These are phyloP conservation scores for Asclepias syriaca DNA, from an alignment of 257 asterid genomes.

Conservation along the genomic window DNA sequence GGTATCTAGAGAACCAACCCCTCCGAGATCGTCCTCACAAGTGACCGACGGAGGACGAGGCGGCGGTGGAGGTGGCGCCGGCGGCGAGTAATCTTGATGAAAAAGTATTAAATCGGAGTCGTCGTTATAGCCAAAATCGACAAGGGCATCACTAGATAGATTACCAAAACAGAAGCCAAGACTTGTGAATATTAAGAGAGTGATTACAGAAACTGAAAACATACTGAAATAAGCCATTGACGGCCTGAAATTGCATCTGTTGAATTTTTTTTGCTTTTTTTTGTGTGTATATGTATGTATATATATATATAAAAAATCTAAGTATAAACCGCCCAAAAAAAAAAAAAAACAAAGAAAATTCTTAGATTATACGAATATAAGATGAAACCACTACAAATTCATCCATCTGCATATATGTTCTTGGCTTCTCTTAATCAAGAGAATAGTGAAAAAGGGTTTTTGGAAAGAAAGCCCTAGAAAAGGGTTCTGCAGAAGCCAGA, in stretches of 20 bases:
- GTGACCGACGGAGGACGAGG: constrained; percentile 92
- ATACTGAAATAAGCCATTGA: constrained; percentile 8
- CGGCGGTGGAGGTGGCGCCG: constrained; percentile 99
- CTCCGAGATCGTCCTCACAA: constrained; percentile 87
- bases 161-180: background rate
- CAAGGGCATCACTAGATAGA: constrained; percentile 1
- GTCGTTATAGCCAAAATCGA: constrained; percentile 26
- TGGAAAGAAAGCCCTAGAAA: constrained; percentile 7
- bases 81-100: constrained; percentile 96
- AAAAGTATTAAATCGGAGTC: constrained; percentile 51
- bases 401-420: background rate
- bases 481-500: background rate
- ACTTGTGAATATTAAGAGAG: constrained; percentile 1
- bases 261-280: no score
- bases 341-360: background rate
- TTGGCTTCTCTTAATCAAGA: background rate
- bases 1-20: constrained; percentile 84
- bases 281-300: background rate
- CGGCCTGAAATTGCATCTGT: constrained; percentile 11
- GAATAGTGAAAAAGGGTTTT: background rate
- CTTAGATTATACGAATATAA: background rate
- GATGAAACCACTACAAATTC: background rate
- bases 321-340: background rate
- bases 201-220: background rate
- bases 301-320: background rate